Conservation (phyloP, 2,329 filamentous ascomycete genomes). For the Sclerotinia nivalis region DNA sequence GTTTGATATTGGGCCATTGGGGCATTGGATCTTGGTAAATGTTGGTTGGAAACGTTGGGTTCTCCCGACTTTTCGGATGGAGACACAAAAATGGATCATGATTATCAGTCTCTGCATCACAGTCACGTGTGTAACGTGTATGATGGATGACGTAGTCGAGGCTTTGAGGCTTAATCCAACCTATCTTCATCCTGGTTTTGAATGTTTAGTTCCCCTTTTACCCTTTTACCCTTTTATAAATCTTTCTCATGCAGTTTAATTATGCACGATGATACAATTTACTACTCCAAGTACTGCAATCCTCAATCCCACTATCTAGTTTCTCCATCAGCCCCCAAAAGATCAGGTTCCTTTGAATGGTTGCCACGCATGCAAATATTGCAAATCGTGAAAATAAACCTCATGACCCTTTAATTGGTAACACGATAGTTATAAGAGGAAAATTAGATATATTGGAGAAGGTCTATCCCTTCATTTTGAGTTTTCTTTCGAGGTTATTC, state of each 20-base stretch:
- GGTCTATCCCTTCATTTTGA: not conserved
- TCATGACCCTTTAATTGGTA: slow-evolving; percentile 15
- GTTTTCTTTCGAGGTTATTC: not conserved
- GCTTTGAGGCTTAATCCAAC: not conserved
- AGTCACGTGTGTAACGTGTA: not conserved
- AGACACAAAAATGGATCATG: not conserved
- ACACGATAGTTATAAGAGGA: not conserved
- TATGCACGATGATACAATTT: slow-evolving; percentile 10
- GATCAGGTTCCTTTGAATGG: not conserved
- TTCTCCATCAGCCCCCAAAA: not conserved
- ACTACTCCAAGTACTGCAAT: not conserved
- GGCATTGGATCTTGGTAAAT: not conserved
- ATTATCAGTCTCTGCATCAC: not conserved
- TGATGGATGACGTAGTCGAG: slow-evolving; percentile 9
- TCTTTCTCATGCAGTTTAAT: not conserved
- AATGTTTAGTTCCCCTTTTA: no score
- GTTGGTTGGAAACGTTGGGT: not conserved
- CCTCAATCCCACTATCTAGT: not conserved
- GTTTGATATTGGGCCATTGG: not conserved
- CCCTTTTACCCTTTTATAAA: not conserved
- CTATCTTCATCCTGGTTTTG: not conserved
- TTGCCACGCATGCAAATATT: slow-evolving; percentile 15
- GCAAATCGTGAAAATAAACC: not conserved
- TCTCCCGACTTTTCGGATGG: not conserved
- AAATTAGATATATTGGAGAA: slow-evolving; percentile 2